A percentile compares a stretch with the other conserved stretches of the same genome.
Evolutionary conservation across 805 yeast species (phyloP).

Genomic region (Starmera dryadoides): DNA sequence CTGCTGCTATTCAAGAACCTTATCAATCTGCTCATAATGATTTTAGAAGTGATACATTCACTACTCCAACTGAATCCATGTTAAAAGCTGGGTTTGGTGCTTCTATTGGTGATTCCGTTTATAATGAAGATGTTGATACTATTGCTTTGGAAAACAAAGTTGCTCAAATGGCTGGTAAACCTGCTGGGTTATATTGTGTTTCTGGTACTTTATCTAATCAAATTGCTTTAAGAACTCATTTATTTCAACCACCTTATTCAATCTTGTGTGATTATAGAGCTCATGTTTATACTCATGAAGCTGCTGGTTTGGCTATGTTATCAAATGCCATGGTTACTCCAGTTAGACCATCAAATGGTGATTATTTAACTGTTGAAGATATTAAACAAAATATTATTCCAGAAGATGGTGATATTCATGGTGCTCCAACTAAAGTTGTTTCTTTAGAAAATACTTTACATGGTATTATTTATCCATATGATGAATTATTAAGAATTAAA

Average conservation of each 20-base stretch:
- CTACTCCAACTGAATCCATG: conserved; percentile 78
- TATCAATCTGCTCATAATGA: conserved; percentile 27
- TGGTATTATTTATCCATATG: conserved; percentile 75
- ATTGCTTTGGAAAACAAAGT: conserved; percentile 54
- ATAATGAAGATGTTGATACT: conserved; percentile 74
- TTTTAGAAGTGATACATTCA: conserved; percentile 79
- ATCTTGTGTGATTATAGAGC: conserved; percentile 80
- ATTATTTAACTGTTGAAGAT: conserved; percentile 75
- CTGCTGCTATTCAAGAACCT: too few relatives aligned
- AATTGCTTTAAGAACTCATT: conserved; percentile 68
- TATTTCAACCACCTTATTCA: conserved; percentile 77
- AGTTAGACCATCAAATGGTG: conserved; percentile 69
- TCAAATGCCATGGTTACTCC: conserved; percentile 91
- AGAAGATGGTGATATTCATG: conserved; percentile 79
- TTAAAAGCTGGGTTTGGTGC: conserved; percentile 48
- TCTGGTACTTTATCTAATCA: conserved; percentile 92
- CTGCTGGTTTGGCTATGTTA: conserved; percentile 84
- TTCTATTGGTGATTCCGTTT: conserved; percentile 83
- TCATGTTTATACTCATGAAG: conserved; percentile 79
- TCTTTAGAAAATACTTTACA: conserved; percentile 85
- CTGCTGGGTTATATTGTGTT: conserved; percentile 74
- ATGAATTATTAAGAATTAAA: conserved; percentile 66
- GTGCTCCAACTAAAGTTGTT: conserved; percentile 80
- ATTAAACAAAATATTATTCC: conserved; percentile 52
- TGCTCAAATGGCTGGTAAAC: conserved; percentile 67